Evolutionary conservation across 2,329 filamentous ascomycete species (phyloP), one percentile per base, ranked within the genome.

Genomic region (Thelonectria olida): DNA sequence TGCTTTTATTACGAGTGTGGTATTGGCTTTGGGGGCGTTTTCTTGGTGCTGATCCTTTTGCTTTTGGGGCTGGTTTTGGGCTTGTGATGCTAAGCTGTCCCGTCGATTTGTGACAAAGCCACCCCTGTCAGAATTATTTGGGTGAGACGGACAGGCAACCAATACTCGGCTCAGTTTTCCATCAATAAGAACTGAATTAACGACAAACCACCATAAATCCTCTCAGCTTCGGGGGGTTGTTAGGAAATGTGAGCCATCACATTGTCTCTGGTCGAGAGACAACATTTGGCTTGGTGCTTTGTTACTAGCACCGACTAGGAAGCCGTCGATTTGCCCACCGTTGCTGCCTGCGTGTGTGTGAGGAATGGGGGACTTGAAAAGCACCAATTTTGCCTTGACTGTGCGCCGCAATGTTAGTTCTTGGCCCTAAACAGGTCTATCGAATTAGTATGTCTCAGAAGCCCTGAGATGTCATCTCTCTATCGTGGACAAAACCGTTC

Each of bases 231-330:
- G 31, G 51, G 57, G 56, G 38, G 27, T 10, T 39, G 25, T 53
- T 44, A 36, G 42, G 28, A 54, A 62, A 59, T 47, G 45, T 63
- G 63, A 63, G 54, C 61, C 54, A 64, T 61, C 65, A 62, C 54
- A 56, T 56, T 25, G 51, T 38, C 10, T 39, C 17, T 41, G 34
- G 48, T 48, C 55, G 25, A 41, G 42, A 61, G 59, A 54, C 45
- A 15, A 38, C 45, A 53, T 38, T 56, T 55, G 50, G 57, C 54
- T 52, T 50, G 31, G 28, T 28, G n/a, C n/a, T 20, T 17, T 20
- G 15, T 48, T 19, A 6, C 6, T 9, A 27, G 9, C 9, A 17
- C 5, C 19, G 6, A 17, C 9, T 10, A 22, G 19, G 38, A 42
- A 22, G 34, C 34, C 34, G 5, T 36, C n/a, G 7, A 36, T 9